Percentiles rank a stretch among this genome's conserved stretches.
These are phyloP conservation scores for Hypoxylon cercidicola DNA, from an alignment of 495 filamentous ascomycete genomes.

Conservation along the genomic window DNA sequence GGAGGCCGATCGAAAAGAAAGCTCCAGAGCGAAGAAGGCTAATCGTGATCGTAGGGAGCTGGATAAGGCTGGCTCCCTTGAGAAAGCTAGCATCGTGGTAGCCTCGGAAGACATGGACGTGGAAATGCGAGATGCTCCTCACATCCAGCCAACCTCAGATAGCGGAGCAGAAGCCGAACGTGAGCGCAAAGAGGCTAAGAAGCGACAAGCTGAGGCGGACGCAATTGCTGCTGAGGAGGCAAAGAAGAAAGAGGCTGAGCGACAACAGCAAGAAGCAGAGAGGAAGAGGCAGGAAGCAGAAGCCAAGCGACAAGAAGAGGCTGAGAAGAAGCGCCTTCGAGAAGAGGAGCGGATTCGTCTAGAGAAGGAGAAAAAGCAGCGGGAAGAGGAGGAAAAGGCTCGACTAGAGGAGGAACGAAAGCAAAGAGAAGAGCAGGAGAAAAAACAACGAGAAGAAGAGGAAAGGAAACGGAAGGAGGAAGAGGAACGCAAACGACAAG, in stretches of 20 bases:
- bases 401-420: slow-evolving; percentile 54
- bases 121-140: slow-evolving; percentile 58
- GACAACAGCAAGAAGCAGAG: slow-evolving; percentile 63
- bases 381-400: slow-evolving; percentile 50
- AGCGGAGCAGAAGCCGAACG: slow-evolving; percentile 54
- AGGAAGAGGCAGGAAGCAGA: slow-evolving; percentile 57
- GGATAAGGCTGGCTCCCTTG: slow-evolving; percentile 49
- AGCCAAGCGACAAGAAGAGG: slow-evolving; percentile 43
- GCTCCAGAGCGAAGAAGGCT: slow-evolving; percentile 48
- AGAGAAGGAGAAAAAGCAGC: slow-evolving; percentile 49
- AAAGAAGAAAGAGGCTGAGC: slow-evolving; percentile 55
- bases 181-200: slow-evolving; percentile 54
- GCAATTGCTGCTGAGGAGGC: slow-evolving; percentile 59
- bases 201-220: slow-evolving; percentile 50
- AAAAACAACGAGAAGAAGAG: slow-evolving; percentile 38
- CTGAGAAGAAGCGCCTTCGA: slow-evolving; percentile 45
- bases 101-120: slow-evolving; percentile 60
- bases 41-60: slow-evolving; percentile 53
- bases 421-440: slow-evolving; percentile 48
- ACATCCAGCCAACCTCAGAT: slow-evolving; percentile 43
- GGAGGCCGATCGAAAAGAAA: slow-evolving; percentile 51
- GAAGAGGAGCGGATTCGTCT: slow-evolving; percentile 49
- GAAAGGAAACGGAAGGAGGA: slow-evolving; percentile 46
- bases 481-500: slow-evolving; percentile 47
- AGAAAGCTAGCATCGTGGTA: slow-evolving; percentile 57